A percentile compares a stretch with the other conserved stretches of the same genome.
These are phyloP conservation scores for Rhizopogon rudus DNA, from an alignment of 768 basidiomycete species.

Conservation along the genomic window DNA sequence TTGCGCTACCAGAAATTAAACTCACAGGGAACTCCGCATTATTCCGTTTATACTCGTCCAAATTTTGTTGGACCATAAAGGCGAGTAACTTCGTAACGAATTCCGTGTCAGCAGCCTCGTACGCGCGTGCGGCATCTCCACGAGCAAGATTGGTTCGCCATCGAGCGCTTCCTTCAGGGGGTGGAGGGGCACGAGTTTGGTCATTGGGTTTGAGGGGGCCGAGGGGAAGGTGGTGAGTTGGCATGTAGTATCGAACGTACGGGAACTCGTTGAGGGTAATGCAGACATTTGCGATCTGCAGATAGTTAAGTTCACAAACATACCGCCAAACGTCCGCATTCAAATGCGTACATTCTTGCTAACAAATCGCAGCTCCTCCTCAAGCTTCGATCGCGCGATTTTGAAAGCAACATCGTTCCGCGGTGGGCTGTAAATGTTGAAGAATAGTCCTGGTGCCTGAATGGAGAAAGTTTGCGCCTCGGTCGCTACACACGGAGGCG, in stretches of 20 bases:
- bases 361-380: conserved; percentile 80
- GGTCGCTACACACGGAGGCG: conserved; percentile 45
- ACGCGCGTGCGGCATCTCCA: conserved; percentile 62
- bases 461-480: conserved; percentile 86
- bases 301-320: neutral
- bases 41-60: conserved; percentile 83
- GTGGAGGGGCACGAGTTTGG: conserved; percentile 61
- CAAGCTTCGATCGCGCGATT: conserved; percentile 66
- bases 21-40: conserved; percentile 88
- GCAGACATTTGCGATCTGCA: conserved; percentile 82
- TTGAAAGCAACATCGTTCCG: conserved; percentile 63
- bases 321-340: neutral
- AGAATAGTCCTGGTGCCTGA: conserved; percentile 76
- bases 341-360: conserved; percentile 53
- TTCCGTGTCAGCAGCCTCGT: conserved; percentile 68
- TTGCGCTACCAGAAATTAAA: conserved; percentile 4
- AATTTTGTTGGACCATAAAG: conserved; percentile 71
- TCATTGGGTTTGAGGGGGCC: conserved; percentile 73
- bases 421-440: conserved; percentile 84
- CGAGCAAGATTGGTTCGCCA: conserved; percentile 83
- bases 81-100: conserved; percentile 81
- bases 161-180: conserved; percentile 55
- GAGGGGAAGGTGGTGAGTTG: conserved; percentile 75
- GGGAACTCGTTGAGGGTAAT: conserved; percentile 91
- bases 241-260: conserved; percentile 88